Percentiles rank a stretch among this genome's conserved stretches.
Evolutionary conservation across 2,329 filamentous ascomycete species (phyloP).

Genomic region (Emericellopsis cladophorae): DNA sequence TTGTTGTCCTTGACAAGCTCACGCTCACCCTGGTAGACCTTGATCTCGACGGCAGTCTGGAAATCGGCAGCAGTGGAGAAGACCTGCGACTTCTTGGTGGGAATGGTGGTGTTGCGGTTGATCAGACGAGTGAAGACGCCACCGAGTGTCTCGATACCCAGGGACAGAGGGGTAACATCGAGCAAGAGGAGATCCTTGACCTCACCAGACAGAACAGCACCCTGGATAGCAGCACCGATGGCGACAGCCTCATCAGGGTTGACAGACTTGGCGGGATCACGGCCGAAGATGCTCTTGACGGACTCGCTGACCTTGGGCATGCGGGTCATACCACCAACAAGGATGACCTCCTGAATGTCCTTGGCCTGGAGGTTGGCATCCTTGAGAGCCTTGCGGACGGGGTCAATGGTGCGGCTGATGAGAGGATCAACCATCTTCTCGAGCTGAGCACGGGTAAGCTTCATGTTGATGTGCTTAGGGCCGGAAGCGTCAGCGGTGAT

Average conservation of each 20-base stretch:
- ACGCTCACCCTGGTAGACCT: conserved; percentile 99
- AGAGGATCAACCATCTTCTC: conserved; percentile 87
- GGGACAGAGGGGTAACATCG: conserved; percentile 89
- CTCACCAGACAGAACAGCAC: conserved; percentile 90
- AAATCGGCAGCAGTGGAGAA: conserved; percentile 97
- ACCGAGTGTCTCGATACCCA: conserved; percentile 96
- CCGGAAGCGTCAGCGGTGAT: conserved; percentile 93
- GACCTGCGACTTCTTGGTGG: conserved; percentile 97
- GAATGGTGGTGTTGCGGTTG: conserved; percentile 98
- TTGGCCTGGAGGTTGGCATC: conserved; percentile 83
- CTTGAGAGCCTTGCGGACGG: conserved; percentile 93
- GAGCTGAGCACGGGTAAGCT: conserved; percentile 84
- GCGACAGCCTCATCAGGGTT: conserved; percentile 98
- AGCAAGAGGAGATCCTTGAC: conserved; percentile 92
- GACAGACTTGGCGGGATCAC: conserved; percentile 93
- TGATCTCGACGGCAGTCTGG: conserved; percentile 98
- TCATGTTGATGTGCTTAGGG: conserved; percentile 96
- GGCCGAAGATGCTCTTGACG: conserved; percentile 92
- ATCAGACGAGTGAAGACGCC: conserved; percentile 97
- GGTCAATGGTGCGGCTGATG: conserved; percentile 75
- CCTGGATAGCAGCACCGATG: conserved; percentile 94
- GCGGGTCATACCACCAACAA: conserved; percentile 98
- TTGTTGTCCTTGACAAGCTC: conserved; percentile 98
- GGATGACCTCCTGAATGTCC: conserved; percentile 95
- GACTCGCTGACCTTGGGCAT: conserved; percentile 98